These are phyloP conservation scores for Sporothrix phasma DNA, from an alignment of 2,329 filamentous ascomycete species.

Conservation along the genomic window DNA sequence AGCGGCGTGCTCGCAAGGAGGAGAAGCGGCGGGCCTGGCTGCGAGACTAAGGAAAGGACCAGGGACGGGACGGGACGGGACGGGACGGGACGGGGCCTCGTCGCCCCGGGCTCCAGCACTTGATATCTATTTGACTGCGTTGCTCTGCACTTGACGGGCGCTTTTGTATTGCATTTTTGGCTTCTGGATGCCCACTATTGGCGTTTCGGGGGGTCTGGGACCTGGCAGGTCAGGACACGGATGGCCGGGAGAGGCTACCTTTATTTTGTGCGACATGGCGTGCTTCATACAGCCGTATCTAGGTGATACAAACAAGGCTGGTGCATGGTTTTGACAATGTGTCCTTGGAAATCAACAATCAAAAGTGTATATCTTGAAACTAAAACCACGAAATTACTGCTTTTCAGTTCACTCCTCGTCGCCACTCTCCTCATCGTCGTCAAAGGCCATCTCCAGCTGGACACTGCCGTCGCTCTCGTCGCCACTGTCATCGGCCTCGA, in stretches of 20 bases:
- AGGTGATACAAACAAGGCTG: too few relatives aligned
- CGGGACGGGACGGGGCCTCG: background rate
- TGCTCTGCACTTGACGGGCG: background rate
- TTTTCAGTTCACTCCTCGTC: background rate
- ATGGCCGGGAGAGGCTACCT: background rate
- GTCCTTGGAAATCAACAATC: background rate
- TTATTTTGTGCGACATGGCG: background rate
- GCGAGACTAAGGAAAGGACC: constrained; percentile 53
- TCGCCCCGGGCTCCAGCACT: background rate
- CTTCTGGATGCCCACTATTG: background rate
- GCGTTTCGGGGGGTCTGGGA: background rate
- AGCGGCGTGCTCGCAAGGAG: constrained; percentile 79
- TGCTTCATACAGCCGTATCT: too few relatives aligned
- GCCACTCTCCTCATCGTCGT: constrained; percentile 37
- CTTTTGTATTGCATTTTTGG: background rate
- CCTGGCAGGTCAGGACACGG: background rate
- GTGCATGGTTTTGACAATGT: too few relatives aligned
- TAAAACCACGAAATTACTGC: background rate
- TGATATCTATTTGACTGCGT: background rate
- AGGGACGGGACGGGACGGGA: too few relatives aligned
- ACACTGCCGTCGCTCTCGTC: constrained; percentile 44
- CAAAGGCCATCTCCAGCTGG: constrained; percentile 50
- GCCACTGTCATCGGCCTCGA: constrained; percentile 29
- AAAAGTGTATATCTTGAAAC: background rate
- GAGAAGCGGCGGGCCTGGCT: constrained; percentile 91